Evolutionary conservation across 1,284 basidiomycete genomes (phyloP).

Genomic region (Rhodotorula sp.): DNA sequence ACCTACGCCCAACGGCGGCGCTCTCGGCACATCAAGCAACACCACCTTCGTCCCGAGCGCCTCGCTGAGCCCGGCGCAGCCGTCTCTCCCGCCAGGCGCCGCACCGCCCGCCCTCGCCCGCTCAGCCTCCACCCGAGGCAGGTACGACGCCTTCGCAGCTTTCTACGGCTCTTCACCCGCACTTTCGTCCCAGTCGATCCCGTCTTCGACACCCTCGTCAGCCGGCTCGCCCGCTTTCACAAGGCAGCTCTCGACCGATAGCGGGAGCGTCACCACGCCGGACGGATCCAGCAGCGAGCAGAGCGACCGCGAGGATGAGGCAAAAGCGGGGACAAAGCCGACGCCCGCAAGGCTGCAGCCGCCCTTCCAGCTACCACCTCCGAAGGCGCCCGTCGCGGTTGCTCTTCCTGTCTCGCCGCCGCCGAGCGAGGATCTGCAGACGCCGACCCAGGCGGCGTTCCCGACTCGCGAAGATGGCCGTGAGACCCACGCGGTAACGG

Average conservation of each 20-base stretch:
- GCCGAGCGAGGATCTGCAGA: too few species aligned
- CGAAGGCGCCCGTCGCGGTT: too few species aligned
- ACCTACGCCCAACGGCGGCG: neutral
- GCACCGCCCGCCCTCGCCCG: neutral
- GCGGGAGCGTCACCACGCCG: neutral
- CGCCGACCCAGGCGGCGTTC: neutral
- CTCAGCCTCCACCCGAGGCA: neutral
- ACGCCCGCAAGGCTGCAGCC: too few species aligned
- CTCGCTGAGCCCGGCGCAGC: neutral
- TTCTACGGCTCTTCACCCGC: slow-evolving; percentile 1
- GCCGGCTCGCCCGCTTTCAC: neutral
- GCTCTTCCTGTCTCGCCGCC: too few species aligned
- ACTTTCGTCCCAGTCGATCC: neutral
- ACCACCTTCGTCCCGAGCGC: neutral
- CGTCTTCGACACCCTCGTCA: neutral
- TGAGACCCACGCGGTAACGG: too few species aligned
- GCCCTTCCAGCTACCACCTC: too few species aligned
- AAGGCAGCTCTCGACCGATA: neutral
- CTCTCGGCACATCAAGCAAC: too few species aligned
- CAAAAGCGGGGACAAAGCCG: neutral
- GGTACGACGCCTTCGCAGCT: slow-evolving; percentile 13
- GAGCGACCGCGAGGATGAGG: neutral
- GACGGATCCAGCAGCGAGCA: neutral
- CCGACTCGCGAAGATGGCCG: neutral
- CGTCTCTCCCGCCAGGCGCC: neutral